Evolutionary conservation across 139 green algal species (phyloP), one percentile per base, ranked within the genome.

Genomic region (Trebouxia sp.): DNA sequence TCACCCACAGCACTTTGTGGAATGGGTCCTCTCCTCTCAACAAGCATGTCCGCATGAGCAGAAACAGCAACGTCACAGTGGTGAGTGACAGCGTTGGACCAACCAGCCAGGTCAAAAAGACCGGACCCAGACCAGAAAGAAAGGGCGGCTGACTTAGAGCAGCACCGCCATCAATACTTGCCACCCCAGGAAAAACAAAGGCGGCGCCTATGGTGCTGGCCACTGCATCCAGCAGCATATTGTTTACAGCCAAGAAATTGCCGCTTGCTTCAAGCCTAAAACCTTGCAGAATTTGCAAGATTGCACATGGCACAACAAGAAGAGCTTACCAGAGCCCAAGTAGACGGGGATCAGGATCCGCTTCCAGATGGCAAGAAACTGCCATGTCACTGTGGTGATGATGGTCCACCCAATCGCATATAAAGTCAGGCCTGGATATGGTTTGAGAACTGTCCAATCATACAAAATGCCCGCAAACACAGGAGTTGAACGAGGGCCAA

Each of bases 1-100:
- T n/a, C 35, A 72, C 62, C 62, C 62, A 72, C n/a, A 72, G 32
- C 15, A 72, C 62, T n/a, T 72, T 72, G 62, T 72, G 62, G 24
- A 72, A 72, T 45, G 62, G 62, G 15, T 72, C 62, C 43, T 72
- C 62, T 15, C 62, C 62, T 15, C 62, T 32, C 35, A 72, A 22
- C 5, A 72, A 17, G 35, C 14, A 45, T 9, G 62, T 72, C 8
- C 62, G 12, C 15, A 72, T 35, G 12, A 72, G 24, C 32, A 72
- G 62, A 8, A 72, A 72, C 9, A 41, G 1, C 32, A 45, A 30
- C 3, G 35, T 42, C 14, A 72, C 62, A 22, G 43, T 14, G 1
- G 62, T 72, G 5, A 72, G 32, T 30, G 62, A n/a, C 62, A 72
- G 28, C 14, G 32, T 17, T 26, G 62, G 62, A 26, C 14, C 62